phyloP scores from a whole-genome alignment of 2,329 filamentous ascomycete species.

The Whalleya microplaca region DNA sequence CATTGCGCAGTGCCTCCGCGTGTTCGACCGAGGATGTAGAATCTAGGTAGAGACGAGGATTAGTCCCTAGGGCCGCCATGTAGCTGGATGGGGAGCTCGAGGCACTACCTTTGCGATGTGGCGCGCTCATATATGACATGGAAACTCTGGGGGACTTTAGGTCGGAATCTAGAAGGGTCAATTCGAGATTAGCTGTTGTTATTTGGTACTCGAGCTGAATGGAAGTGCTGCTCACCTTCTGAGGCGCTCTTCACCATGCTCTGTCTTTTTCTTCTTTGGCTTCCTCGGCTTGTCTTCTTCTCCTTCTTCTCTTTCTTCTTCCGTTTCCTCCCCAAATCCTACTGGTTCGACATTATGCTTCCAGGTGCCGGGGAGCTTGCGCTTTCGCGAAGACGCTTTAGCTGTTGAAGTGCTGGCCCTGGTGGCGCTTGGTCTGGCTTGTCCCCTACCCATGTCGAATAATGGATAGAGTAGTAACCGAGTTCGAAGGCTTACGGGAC shows the following conservation, averaged over 20 bases:
- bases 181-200: not conserved
- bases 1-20: slow-evolving; percentile 40
- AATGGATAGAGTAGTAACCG: not conserved
- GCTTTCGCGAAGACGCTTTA: slow-evolving; percentile 11
- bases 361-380: not conserved
- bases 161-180: slow-evolving; percentile 32
- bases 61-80: not conserved
- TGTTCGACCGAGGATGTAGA: slow-evolving; percentile 50
- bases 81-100: too few species aligned
- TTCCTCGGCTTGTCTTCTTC: slow-evolving; percentile 1
- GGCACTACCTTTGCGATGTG: slow-evolving; percentile 42
- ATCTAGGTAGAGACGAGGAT: slow-evolving; percentile 23
- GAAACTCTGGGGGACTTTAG: slow-evolving; percentile 41
- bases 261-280: slow-evolving; percentile 3
- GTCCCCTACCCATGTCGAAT: slow-evolving; percentile 3
- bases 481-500: not conserved
- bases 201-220: not conserved
- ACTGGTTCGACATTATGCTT: not conserved
- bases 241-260: slow-evolving; percentile 11
- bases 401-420: not conserved
- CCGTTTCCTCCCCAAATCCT: not conserved
- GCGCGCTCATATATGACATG: slow-evolving; percentile 44
- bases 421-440: not conserved
- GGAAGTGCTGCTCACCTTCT: slow-evolving; percentile 10
- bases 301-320: not conserved